These are phyloP conservation scores for Fusarium begoniae DNA, from an alignment of 2,329 filamentous ascomycete species.

Conservation along the genomic window DNA sequence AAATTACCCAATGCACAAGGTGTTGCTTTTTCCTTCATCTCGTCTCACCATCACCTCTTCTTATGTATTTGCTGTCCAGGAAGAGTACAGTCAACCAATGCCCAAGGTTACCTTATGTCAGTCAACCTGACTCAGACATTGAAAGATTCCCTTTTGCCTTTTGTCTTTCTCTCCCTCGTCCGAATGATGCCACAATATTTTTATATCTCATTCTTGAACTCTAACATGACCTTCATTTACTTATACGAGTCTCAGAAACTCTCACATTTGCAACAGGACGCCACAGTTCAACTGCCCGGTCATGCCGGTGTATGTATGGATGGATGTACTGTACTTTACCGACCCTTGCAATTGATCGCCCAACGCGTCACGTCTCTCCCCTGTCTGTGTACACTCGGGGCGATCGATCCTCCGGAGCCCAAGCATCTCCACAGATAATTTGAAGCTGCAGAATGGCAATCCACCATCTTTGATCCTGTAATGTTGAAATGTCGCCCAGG, in stretches of 20 bases:
- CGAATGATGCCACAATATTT: not conserved
- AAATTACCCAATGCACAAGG: not conserved
- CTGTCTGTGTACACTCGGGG: slow-evolving; percentile 11
- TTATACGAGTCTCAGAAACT: not conserved
- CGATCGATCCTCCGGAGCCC: slow-evolving; percentile 26
- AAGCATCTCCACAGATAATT: slow-evolving; percentile 35
- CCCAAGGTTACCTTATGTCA: not conserved
- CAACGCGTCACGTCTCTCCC: slow-evolving; percentile 29
- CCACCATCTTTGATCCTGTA: slow-evolving; percentile 24
- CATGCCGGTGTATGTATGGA: not conserved
- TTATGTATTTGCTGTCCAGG: not conserved
- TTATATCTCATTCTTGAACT: not conserved
- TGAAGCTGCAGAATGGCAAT: slow-evolving; percentile 22
- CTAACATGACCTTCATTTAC: not conserved
- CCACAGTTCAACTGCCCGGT: slow-evolving; percentile 1
- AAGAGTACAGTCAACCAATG: not conserved
- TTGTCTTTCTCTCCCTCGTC: not conserved
- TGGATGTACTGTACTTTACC: slow-evolving; percentile 9
- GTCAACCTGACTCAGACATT: not conserved
- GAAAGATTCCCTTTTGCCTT: not conserved
- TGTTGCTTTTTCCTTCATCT: slow-evolving; percentile 8
- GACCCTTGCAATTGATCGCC: slow-evolving; percentile 26
- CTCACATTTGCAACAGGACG: not conserved
- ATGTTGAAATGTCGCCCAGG: slow-evolving; percentile 15
- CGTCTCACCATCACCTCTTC: slow-evolving; percentile 2